These are phyloP conservation scores for Neurospora tetraspora DNA, from an alignment of 495 filamentous ascomycete genomes.

Conservation along the genomic window DNA sequence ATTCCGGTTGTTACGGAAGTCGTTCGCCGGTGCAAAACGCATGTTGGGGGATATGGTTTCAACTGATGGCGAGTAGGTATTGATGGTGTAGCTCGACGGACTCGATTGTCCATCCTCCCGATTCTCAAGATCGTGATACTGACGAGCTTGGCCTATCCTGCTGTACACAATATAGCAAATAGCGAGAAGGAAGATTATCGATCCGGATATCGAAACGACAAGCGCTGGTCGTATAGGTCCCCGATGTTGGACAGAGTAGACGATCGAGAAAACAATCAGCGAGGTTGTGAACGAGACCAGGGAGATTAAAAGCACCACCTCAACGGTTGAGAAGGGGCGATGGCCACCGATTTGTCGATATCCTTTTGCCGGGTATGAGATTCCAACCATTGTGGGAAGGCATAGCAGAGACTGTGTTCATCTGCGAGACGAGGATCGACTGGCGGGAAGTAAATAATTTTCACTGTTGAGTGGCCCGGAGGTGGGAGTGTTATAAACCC, in stretches of 20 bases:
- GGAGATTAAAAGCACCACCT: neutral
- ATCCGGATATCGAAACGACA: neutral
- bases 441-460: neutral
- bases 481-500: neutral
- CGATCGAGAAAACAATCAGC: neutral
- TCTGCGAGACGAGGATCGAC: neutral
- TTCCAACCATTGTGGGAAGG: neutral
- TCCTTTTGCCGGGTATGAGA: neutral
- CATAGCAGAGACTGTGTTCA: neutral
- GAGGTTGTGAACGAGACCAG: neutral
- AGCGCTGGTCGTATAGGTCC: neutral
- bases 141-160: neutral
- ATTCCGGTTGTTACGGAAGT: neutral
- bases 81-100: neutral
- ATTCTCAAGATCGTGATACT: neutral
- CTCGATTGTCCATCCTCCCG: neutral
- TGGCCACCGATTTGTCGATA: neutral
- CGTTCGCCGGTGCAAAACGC: neutral
- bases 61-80: neutral
- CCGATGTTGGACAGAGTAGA: neutral
- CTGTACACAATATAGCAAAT: neutral
- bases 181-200: neutral
- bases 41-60: neutral
- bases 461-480: neutral
- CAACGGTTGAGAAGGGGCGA: neutral